Evolutionary conservation across 176 grass and related monocot species (phyloP), one percentile per base, ranked within the genome.

Genomic region (Aegilops speltoides): DNA sequence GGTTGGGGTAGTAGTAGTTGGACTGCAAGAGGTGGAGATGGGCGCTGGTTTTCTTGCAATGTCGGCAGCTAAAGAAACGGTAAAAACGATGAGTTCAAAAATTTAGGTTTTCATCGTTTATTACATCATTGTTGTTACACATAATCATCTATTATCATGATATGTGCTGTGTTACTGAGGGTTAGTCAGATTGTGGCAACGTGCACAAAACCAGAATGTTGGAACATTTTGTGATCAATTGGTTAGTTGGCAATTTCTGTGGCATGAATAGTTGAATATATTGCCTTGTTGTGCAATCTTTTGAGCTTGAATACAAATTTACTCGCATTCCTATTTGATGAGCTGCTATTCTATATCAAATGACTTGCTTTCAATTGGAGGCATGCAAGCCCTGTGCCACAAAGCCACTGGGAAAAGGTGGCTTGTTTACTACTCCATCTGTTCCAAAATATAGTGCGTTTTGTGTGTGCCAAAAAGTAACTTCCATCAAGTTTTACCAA

Each of bases 21-120:
- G 94, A 87, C 88, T 97, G 88, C 94, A 94, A 73, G 94, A 97
- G 84, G 91, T 97, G 69, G 94, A 97, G 17, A 97, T 97, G 94
- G 94, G 94, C 25, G 94, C 91, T 84, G 92, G 94, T 90, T 97
- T 92, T 89, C 89, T 97, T 88, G 94, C 94, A 80, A 92, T 97
- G 80, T 86, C 91, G 84, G 91, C 87, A 50, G 91, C 94, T 79
- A 97, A 90, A 92, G 89, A 97, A 88, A 97, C 89, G 87, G 94
- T 97, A 89, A 78, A 71, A 37, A 54, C 80, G 6, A 9, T 24
- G 22, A 68, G 80, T 50, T 83, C 10, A 80, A 74, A 76, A 37
- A 60, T 43, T 78, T 74, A 43, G 2, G 14, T 64, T 87, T 54
- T 38, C 22, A 0, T 83, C 73, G 15, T 26, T 79, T 79, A 26